Conservation (phyloP, 352 stramenopile species). For the Pythium scleroteichum region DNA sequence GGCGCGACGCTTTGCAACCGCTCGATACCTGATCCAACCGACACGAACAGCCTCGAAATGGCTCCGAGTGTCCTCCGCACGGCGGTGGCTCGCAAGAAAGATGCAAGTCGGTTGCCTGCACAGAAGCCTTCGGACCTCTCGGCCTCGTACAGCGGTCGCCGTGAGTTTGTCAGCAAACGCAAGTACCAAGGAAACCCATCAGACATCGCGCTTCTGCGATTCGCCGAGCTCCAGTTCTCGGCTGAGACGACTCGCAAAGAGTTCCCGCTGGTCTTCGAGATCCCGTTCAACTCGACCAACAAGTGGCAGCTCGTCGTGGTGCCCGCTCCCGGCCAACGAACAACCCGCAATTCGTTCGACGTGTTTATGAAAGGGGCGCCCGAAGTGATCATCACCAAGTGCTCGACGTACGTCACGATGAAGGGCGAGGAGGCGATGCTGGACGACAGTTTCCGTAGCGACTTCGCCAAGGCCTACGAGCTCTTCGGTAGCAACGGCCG, state of each 20-base stretch:
- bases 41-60: neutral
- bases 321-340: constrained; percentile 23
- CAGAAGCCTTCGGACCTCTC: neutral
- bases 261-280: constrained; percentile 52
- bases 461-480: constrained; percentile 57
- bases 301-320: constrained; percentile 66
- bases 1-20: constrained; percentile 44
- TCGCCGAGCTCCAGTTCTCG: constrained; percentile 41
- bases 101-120: neutral
- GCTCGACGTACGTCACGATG: constrained; percentile 56
- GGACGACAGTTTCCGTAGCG: constrained; percentile 42
- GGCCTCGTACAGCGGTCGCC: constrained; percentile 4
- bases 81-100: neutral
- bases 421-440: constrained; percentile 3
- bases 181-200: constrained; percentile 54
- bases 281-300: constrained; percentile 71
- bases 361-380: constrained; percentile 94
- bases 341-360: constrained; percentile 30
- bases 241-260: constrained; percentile 36
- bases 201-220: constrained; percentile 52
- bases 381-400: constrained; percentile 90
- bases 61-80: neutral
- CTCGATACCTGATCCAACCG: constrained; percentile 28
- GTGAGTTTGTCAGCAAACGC: constrained; percentile 29
- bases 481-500: constrained; percentile 41